Evolutionary conservation across 2,329 filamentous ascomycete genomes (phyloP), one percentile per base, ranked within the genome.

Genomic region (Macroventuria anomochaeta): DNA sequence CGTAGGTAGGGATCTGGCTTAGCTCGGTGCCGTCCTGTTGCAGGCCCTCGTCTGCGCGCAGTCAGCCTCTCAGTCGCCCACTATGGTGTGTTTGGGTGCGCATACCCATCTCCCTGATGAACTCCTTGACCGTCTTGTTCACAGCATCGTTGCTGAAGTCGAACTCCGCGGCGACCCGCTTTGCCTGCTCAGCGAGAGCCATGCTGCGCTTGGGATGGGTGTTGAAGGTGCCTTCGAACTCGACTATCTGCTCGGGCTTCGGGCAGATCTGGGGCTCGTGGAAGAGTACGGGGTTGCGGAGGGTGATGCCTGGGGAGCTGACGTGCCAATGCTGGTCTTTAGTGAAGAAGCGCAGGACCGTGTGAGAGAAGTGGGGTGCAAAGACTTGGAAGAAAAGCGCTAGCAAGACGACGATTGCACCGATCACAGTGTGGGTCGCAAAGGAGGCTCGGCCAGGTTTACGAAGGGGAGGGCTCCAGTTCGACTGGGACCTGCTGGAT

Each of bases 1-100:
- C 93, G 76, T 96, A 99, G 34, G 93, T 96, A 7, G 95, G 95
- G 69, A 99, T 97, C 79, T 97, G 95, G 78, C 90, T 93, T 80
- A 99, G 78, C 64, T 88, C 92, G 26, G 90, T 88, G 58, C 88
- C 88, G 65, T 93, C 86, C 68, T 88, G 86, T 55, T 85, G 79
- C 62, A 97, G 79, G 23, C 95, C 95, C 80, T 96, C 90, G 61
- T 89, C 90, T 93, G 65, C 61, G 33, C 37, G 46, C 33, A 36
- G 59, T 66, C 60, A 62, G 65, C 53, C n/a, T 43, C 44, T 28
- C 34, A 23, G 15, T 52, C 25, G 41, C 20, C 28, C 41, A 23
- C 15, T 41, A 15, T 41, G 2, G 44, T 28, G 18, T 29, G 36
- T 38, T 26, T 36, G 29, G 58, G 67, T 17, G 40, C 40, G 59